These are phyloP conservation scores for Trichophyton benhamiae DNA, from an alignment of 2,329 filamentous ascomycete genomes.

Conservation along the genomic window DNA sequence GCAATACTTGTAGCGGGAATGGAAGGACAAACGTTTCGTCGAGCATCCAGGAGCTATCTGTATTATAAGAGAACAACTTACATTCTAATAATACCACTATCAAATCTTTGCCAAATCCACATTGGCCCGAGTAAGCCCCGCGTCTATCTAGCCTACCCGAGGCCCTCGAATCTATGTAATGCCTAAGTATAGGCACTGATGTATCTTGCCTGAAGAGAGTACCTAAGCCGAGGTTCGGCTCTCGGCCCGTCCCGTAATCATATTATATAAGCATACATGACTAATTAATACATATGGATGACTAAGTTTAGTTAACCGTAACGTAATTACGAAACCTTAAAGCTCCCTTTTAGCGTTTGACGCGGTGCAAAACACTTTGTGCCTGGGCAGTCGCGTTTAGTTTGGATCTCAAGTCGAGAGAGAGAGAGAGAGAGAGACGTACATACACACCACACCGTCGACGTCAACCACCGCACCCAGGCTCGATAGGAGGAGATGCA, in stretches of 20 bases:
- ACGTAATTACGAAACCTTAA: not conserved
- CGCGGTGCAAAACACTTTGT: not conserved
- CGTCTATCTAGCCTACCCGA: not conserved
- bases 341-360: not conserved
- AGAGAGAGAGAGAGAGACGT: no score
- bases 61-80: no score
- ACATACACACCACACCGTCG: not conserved
- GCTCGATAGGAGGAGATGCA: constrained; percentile 1
- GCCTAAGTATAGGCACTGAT: no score
- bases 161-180: no score
- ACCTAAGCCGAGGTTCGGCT: not conserved
- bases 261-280: no score
- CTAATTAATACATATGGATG: not conserved
- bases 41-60: no score
- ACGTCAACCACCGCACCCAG: not conserved
- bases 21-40: no score
- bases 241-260: not conserved
- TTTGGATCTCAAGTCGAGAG: not conserved
- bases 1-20: no score
- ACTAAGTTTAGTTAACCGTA: not conserved
- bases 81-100: no score
- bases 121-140: not conserved
- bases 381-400: constrained; percentile 1
- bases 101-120: no score
- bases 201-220: no score